Evolutionary conservation across 331 rosid genomes (phyloP).

Genomic region (Quercus phellos): DNA sequence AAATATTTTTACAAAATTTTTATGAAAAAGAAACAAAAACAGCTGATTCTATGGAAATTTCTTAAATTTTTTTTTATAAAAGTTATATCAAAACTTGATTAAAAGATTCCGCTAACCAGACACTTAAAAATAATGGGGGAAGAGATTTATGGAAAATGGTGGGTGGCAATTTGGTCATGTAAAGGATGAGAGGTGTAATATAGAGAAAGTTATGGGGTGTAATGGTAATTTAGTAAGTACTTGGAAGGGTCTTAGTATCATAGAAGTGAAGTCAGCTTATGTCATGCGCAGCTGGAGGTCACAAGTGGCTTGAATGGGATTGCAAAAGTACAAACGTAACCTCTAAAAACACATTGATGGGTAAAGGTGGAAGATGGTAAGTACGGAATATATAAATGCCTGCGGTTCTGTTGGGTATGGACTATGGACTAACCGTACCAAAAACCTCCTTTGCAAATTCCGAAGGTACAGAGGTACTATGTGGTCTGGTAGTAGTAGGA

Average conservation of each 20-base stretch:
- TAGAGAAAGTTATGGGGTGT: background rate
- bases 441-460: background rate
- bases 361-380: background rate
- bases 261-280: slow-evolving; percentile 27
- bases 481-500: too few species aligned
- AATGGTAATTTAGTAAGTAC: background rate
- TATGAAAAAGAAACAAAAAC: too few species aligned
- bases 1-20: too few species aligned
- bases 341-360: slow-evolving; percentile 8
- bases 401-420: background rate
- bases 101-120: too few species aligned
- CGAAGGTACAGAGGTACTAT: background rate
- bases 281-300: slow-evolving; percentile 36
- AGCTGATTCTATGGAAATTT: too few species aligned
- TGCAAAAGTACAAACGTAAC: slow-evolving; percentile 22
- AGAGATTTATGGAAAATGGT: background rate
- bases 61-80: too few species aligned
- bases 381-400: background rate
- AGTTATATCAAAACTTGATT: too few species aligned
- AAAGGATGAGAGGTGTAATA: background rate
- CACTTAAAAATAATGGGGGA: too few species aligned
- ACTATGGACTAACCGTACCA: background rate
- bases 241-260: background rate
- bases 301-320: background rate
- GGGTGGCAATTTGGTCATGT: slow-evolving; percentile 16